A percentile compares a stretch with the other conserved stretches of the same genome.
Conservation (phyloP, 192 early-diverging fungal species). For the Kappamyces sp. region DNA sequence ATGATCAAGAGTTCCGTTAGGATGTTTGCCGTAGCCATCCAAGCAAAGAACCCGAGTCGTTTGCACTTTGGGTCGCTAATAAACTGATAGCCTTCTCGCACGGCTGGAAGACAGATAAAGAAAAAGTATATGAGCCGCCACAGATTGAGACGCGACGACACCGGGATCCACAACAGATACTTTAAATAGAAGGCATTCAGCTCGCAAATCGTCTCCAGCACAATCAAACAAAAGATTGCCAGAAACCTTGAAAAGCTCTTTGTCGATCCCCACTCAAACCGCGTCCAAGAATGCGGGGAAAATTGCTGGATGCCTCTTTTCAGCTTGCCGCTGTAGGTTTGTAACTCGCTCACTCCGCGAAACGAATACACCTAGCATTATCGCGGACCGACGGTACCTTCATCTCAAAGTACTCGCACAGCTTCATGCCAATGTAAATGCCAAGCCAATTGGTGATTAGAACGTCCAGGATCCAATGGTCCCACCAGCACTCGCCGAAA, state of each 20-base stretch:
- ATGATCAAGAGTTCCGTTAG: slow-evolving; percentile 87
- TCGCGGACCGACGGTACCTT: slow-evolving; percentile 40
- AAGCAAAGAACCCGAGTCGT: slow-evolving; percentile 88
- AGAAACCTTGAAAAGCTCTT: slow-evolving; percentile 82
- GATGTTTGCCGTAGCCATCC: slow-evolving; percentile 81
- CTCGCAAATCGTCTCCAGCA: slow-evolving; percentile 70
- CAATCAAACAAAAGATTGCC: slow-evolving; percentile 64
- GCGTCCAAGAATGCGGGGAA: slow-evolving; percentile 91
- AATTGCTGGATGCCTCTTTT: slow-evolving; percentile 86
- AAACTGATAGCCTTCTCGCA: slow-evolving; percentile 88
- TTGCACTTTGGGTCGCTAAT: slow-evolving; percentile 70
- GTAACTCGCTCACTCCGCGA: slow-evolving; percentile 84
- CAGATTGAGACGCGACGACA: slow-evolving; percentile 76
- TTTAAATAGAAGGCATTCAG: slow-evolving; percentile 95
- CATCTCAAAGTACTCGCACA: slow-evolving; percentile 92
- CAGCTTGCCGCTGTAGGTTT: slow-evolving; percentile 76
- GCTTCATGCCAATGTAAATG: slow-evolving; percentile 92
- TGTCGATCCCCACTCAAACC: slow-evolving; percentile 85
- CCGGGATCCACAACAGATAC: slow-evolving; percentile 86
- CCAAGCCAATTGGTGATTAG: slow-evolving; percentile 90
- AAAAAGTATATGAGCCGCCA: slow-evolving; percentile 73
- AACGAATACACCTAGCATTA: slow-evolving; percentile 76
- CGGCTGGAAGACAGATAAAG: slow-evolving; percentile 79
- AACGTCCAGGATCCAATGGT: slow-evolving; percentile 96
- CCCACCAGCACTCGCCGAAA: slow-evolving; percentile 99